A percentile compares a stretch with the other conserved stretches of the same genome.
Conservation (phyloP, 805 yeast species). For the Grigorovia transvaalensis region DNA sequence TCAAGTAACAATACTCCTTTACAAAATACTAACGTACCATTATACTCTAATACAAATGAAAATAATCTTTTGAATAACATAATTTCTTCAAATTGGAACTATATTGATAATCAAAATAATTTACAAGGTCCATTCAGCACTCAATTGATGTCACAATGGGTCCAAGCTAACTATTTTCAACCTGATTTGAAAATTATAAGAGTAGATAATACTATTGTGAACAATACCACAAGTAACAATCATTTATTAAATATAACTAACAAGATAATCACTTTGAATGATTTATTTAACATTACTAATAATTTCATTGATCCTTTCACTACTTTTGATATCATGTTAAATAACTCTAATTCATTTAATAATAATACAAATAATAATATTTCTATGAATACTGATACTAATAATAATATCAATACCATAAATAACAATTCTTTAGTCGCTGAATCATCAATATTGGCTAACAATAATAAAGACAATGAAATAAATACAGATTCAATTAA, state of each 20-base stretch:
- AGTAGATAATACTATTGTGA: conserved; percentile 14
- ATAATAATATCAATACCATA: too few species aligned
- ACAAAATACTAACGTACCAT: background rate
- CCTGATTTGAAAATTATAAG: conserved; percentile 44
- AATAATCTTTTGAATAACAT: background rate
- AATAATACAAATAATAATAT: background rate
- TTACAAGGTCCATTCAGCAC: conserved; percentile 85
- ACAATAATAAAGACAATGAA: background rate
- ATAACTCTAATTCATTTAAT: background rate
- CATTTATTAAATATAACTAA: conserved; percentile 4
- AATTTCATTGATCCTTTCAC: conserved; percentile 21
- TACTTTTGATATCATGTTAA: conserved; percentile 12
- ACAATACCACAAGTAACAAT: background rate
- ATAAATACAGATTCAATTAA: background rate
- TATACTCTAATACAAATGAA: background rate
- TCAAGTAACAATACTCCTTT: background rate
- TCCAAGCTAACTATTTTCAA: conserved; percentile 48
- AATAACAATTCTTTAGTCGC: background rate
- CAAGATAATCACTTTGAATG: conserved; percentile 18
- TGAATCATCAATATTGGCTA: background rate
- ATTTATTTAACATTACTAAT: conserved; percentile 15
- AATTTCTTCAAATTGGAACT: conserved; percentile 49
- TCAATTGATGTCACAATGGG: conserved; percentile 72
- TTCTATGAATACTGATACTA: background rate
- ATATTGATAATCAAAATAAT: conserved; percentile 57